These are phyloP conservation scores for Termitomyces sp. DNA, from an alignment of 768 basidiomycete species.

Conservation along the genomic window DNA sequence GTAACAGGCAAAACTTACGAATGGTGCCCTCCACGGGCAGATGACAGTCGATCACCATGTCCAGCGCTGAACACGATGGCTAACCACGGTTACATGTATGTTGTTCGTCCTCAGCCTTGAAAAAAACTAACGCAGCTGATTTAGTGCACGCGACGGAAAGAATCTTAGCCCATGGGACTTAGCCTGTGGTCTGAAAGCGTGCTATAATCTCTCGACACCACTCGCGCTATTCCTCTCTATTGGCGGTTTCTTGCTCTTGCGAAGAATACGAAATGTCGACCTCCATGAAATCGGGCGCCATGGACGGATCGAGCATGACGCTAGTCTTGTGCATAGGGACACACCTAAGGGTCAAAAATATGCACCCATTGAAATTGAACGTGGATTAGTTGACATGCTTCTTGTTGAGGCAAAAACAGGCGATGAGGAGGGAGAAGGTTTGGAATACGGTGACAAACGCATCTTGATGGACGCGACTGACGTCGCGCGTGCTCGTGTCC, in stretches of 20 bases:
- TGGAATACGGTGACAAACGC: neutral
- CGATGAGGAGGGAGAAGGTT: neutral
- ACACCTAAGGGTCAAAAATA: neutral
- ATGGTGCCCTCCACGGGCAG: conserved; percentile 41
- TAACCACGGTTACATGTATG: conserved; percentile 40
- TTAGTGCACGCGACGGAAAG: neutral
- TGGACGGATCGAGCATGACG: neutral
- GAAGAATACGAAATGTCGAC: neutral
- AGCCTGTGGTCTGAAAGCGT: neutral
- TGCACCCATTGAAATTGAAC: neutral
- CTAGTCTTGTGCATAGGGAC: neutral
- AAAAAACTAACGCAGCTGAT: neutral
- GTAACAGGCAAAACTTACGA: conserved; percentile 25
- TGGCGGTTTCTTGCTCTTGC: neutral
- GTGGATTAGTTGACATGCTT: neutral
- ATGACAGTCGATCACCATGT: conserved; percentile 63
- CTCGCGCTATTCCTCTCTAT: neutral
- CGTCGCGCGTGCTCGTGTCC: neutral
- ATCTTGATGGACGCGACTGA: neutral
- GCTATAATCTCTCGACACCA: neutral
- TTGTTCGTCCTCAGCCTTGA: neutral
- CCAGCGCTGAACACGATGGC: conserved; percentile 74
- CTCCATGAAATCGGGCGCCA: neutral
- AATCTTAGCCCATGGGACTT: neutral
- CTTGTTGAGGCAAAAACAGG: neutral